phyloP scores from a whole-genome alignment of 1,284 basidiomycete genomes.

The Neotropicomus parvogracilis region DNA sequence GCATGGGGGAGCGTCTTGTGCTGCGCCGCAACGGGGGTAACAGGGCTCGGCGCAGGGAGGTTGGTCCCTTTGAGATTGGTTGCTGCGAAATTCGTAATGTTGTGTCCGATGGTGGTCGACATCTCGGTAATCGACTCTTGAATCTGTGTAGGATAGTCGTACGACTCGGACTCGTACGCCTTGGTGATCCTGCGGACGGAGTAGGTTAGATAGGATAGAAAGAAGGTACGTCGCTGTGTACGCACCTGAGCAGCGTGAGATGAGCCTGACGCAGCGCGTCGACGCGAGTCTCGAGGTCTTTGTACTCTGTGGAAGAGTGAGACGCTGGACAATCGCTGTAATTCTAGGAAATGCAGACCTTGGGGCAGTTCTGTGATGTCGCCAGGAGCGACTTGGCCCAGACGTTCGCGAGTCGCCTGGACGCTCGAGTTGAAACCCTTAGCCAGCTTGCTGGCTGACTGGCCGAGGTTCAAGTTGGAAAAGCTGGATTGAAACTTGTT shows the following conservation, averaged over 20 bases:
- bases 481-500: conserved; percentile 60
- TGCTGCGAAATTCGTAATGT: conserved; percentile 83
- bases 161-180: conserved; percentile 82
- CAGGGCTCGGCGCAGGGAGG: conserved; percentile 72
- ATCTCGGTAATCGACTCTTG: conserved; percentile 74
- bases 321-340: too few species aligned
- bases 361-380: conserved; percentile 96
- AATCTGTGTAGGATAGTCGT: conserved; percentile 83
- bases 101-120: conserved; percentile 70
- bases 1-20: conserved; percentile 98
- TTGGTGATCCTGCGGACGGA: conserved; percentile 62
- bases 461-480: conserved; percentile 59
- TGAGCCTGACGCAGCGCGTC: conserved; percentile 88
- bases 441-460: conserved; percentile 68
- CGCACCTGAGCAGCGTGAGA: conserved; percentile 74
- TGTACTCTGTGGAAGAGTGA: conserved; percentile 70
- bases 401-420: conserved; percentile 86
- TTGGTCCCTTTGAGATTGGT: conserved; percentile 87
- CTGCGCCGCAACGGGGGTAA: conserved; percentile 51
- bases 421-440: conserved; percentile 85
- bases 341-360: conserved; percentile 41
- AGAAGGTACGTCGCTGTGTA: conserved; percentile 10
- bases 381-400: conserved; percentile 85
- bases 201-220: conserved; percentile 13
- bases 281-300: conserved; percentile 90